Evolutionary conservation across 2,329 filamentous ascomycete genomes (phyloP).

Genomic region (Neonectria magnoliae): DNA sequence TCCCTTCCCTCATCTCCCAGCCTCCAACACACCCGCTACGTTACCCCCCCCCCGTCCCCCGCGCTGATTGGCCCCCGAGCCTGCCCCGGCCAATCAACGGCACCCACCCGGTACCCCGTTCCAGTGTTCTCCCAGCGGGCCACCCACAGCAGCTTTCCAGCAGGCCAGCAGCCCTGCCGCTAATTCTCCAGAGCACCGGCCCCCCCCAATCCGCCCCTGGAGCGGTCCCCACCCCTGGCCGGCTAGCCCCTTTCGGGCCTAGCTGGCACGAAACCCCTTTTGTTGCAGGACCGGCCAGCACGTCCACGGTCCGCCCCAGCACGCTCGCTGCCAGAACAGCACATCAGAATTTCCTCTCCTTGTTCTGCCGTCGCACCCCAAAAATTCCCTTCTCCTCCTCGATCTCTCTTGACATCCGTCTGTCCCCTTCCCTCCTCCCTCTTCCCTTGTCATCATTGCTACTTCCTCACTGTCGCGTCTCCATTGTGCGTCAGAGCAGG

Average conservation of each 20-base stretch:
- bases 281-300: conserved; percentile 41
- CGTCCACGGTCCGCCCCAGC: conserved; percentile 40
- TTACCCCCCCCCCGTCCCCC: conserved; percentile 32
- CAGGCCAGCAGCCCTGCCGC: conserved; percentile 41
- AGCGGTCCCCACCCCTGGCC: conserved; percentile 10
- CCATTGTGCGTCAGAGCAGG: conserved; percentile 43
- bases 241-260: conserved; percentile 40
- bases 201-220: conserved; percentile 29
- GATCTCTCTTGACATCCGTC: conserved; percentile 33
- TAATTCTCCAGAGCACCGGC: conserved; percentile 42
- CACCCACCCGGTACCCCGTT: conserved; percentile 16
- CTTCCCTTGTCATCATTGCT: conserved; percentile 50
- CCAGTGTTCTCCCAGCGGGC: conserved; percentile 19
- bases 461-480: conserved; percentile 46
- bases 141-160: conserved; percentile 30
- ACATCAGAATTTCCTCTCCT: conserved; percentile 48
- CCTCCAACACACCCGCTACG: conserved; percentile 28
- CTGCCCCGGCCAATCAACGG: conserved; percentile 35
- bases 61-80: conserved; percentile 35
- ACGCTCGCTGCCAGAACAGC: conserved; percentile 44
- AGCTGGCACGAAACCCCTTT: conserved; percentile 48
- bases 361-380: conserved; percentile 44
- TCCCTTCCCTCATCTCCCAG: conserved; percentile 40
- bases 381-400: conserved; percentile 43
- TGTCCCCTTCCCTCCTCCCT: conserved; percentile 37